phyloP scores from a whole-genome alignment of 2,329 filamentous ascomycete genomes.

The Colletotrichum lupini region DNA sequence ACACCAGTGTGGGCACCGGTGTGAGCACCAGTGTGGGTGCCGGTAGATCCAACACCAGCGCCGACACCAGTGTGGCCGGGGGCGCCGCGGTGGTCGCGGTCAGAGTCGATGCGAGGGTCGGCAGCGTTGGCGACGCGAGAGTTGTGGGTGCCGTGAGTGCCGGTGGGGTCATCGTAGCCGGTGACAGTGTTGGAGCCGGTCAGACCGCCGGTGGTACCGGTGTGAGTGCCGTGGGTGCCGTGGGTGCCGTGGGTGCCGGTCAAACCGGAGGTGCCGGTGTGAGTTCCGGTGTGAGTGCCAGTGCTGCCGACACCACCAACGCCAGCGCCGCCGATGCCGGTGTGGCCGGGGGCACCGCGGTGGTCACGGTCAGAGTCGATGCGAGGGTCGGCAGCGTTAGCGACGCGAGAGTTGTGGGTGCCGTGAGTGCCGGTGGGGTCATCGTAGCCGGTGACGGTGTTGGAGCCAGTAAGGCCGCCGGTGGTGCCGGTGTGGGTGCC shows the following conservation, averaged over 20 bases:
- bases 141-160: slow-evolving; percentile 55
- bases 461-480: slow-evolving; percentile 30
- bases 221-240: slow-evolving; percentile 35
- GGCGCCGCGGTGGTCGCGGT: slow-evolving; percentile 51
- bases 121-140: slow-evolving; percentile 60
- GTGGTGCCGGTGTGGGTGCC: slow-evolving; percentile 44
- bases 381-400: slow-evolving; percentile 64
- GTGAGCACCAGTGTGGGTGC: no score
- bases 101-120: slow-evolving; percentile 66
- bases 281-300: slow-evolving; percentile 42
- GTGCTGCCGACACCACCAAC: slow-evolving; percentile 19
- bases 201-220: slow-evolving; percentile 30
- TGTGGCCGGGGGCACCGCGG: slow-evolving; percentile 40
- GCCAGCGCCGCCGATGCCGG: slow-evolving; percentile 34
- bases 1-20: not conserved
- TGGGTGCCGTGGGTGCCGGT: slow-evolving; percentile 38
- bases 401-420: slow-evolving; percentile 24
- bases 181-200: slow-evolving; percentile 20
- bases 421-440: slow-evolving; percentile 12
- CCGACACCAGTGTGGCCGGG: slow-evolving; percentile 10
- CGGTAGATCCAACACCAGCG: no score
- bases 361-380: slow-evolving; percentile 62
- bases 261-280: slow-evolving; percentile 35
- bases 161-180: slow-evolving; percentile 27
- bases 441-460: slow-evolving; percentile 24